Conservation (phyloP, 257 asterid species). For the Nicotiana otophora region DNA sequence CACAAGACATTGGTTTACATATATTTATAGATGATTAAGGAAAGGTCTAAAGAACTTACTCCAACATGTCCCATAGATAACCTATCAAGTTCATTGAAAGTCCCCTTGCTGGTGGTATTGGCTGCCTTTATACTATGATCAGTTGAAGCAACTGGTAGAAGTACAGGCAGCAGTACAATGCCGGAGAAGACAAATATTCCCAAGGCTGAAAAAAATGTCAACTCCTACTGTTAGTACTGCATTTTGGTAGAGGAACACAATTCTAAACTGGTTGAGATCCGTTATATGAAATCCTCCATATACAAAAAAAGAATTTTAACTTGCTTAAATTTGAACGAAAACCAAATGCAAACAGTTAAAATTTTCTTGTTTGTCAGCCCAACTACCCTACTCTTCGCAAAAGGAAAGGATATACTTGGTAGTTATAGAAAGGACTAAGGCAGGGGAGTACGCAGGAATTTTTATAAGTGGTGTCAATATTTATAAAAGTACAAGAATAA, state of each 20-base stretch:
- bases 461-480: too few relatives aligned
- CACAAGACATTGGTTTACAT: background rate
- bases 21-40: background rate
- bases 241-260: too few relatives aligned
- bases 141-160: constrained; percentile 70
- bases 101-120: constrained; percentile 55
- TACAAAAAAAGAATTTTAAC: background rate
- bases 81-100: constrained; percentile 70
- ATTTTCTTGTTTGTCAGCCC: background rate
- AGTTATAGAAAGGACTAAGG: background rate
- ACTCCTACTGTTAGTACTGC: too few relatives aligned
- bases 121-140: constrained; percentile 25
- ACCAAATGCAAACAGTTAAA: background rate
- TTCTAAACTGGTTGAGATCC: too few relatives aligned
- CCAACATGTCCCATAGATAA: constrained; percentile 68
- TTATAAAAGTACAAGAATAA: too few relatives aligned
- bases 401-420: background rate
- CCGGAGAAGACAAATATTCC: constrained; percentile 70
- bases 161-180: constrained; percentile 64
- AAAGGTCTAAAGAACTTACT: constrained; percentile 31
- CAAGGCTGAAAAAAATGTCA: constrained; percentile 39
- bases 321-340: background rate
- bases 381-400: background rate
- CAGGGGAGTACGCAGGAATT: too few relatives aligned
- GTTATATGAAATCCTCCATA: too few relatives aligned